Evolutionary conservation across 2,329 filamentous ascomycete genomes (phyloP), one percentile per base, ranked within the genome.

Genomic region (Microcera coccophila): DNA sequence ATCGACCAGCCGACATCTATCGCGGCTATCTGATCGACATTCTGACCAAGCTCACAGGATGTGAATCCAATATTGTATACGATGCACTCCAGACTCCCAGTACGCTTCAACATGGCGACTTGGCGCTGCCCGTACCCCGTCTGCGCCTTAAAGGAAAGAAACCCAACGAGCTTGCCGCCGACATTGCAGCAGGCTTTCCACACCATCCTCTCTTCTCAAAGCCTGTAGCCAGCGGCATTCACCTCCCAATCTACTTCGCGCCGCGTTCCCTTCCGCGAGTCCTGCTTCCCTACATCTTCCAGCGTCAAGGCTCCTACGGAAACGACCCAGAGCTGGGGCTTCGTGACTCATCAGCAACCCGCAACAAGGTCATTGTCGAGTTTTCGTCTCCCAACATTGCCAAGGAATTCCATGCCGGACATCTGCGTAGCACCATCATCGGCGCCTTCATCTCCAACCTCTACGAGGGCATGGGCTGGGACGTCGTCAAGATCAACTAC

Each of bases 361-460:
- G 41, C 16, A 52, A 47, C 28, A 48, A 36, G 57, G 74, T 84
- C 34, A 72, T 88, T 33, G 73, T 88, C 47, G 85, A 88, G 53
- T 88, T 87, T 63, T 85, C 82, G 1, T 85, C 81, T 7, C 84
- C 85, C 21, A 90, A 89, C 59, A 85, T 90, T 35, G 85, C 84
- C 16, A 87, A 85, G 58, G 83, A 84, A 17, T 89, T 90, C 66
- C 82, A 87, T 59, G 83, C 82, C 17, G 82, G 82, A 5, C 85
- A 90, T 68, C 70, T 90, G 53, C 75, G 85, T 55, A 87, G 82
- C 58, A 90, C 85, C 38, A 87, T 90, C 50, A 85, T 89, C 43
- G 84, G 84, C 26, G 79, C 78, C 15, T 85, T 85, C 61, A 64
- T 87, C 22, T 69, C 80, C 10, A 85, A 85, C 56, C 60, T 86